These are phyloP conservation scores for Neurospora sp. DNA, from an alignment of 495 filamentous ascomycete species.

Conservation along the genomic window DNA sequence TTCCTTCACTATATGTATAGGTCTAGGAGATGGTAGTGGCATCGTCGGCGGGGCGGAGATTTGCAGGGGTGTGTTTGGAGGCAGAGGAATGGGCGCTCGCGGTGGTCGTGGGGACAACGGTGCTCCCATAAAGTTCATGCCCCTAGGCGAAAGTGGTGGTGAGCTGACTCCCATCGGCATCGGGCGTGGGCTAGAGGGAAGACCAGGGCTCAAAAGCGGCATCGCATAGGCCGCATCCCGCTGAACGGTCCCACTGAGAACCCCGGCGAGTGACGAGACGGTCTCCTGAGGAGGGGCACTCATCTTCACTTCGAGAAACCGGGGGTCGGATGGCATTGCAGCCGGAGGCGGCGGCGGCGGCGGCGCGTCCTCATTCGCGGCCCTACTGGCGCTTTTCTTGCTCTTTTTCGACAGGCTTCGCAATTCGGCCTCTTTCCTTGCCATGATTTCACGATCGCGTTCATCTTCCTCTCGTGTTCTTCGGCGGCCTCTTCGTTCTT, in stretches of 20 bases:
- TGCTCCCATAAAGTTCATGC: constrained; percentile 40
- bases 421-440: constrained; percentile 51
- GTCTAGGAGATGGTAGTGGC: constrained; percentile 27
- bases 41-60: constrained; percentile 35
- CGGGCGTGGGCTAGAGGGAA: constrained; percentile 86
- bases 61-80: constrained; percentile 51
- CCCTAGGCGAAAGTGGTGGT: constrained; percentile 57
- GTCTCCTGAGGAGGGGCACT: constrained; percentile 14
- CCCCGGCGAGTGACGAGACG: constrained; percentile 37
- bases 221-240: constrained; percentile 27
- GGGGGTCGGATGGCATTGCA: constrained; percentile 24
- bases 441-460: constrained; percentile 56
- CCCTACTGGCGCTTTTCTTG: constrained; percentile 41
- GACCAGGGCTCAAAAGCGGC: constrained; percentile 69
- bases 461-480: constrained; percentile 88
- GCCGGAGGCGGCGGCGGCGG: constrained; percentile 4
- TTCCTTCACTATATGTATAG: constrained; percentile 29
- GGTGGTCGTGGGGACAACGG: constrained; percentile 66
- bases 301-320: constrained; percentile 17
- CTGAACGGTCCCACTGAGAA: constrained; percentile 27
- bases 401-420: constrained; percentile 58
- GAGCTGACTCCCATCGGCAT: constrained; percentile 58
- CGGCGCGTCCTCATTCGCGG: constrained; percentile 19
- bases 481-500: constrained; percentile 63
- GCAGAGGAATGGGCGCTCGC: constrained; percentile 54